A percentile compares a stretch with the other conserved stretches of the same genome.
These are phyloP conservation scores for Cladochytrium tenue DNA, from an alignment of 371 early-diverging fungal genomes.

Conservation along the genomic window DNA sequence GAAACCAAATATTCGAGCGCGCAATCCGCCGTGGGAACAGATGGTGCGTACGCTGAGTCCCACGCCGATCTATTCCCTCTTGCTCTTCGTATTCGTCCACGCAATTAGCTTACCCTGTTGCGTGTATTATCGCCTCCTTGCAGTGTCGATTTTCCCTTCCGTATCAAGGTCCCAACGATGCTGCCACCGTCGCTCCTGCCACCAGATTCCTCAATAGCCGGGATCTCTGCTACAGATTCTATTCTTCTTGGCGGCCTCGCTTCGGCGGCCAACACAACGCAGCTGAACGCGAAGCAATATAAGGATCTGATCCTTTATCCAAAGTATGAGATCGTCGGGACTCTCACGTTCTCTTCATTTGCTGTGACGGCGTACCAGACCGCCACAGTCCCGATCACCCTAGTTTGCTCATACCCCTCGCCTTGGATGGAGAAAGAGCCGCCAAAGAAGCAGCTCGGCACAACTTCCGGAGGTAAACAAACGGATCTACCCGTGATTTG, in stretches of 20 bases:
- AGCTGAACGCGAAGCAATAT: background rate
- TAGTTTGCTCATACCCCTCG: background rate
- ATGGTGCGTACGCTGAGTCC: background rate
- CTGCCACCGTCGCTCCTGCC: constrained; percentile 13
- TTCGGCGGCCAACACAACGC: background rate
- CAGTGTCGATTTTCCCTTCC: constrained; percentile 23
- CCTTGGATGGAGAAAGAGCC: background rate
- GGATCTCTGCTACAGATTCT: background rate
- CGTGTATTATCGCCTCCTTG: background rate
- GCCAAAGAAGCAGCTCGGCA: background rate
- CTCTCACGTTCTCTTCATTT: constrained; percentile 13
- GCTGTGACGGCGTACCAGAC: constrained; percentile 17
- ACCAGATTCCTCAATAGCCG: background rate
- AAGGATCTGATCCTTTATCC: constrained; percentile 13
- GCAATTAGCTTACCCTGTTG: too few relatives aligned
- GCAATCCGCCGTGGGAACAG: background rate
- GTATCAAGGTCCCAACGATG: constrained; percentile 7
- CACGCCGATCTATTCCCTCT: background rate
- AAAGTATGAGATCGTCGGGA: constrained; percentile 18
- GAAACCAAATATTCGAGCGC: background rate
- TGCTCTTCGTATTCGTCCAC: too few relatives aligned
- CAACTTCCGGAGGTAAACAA: background rate
- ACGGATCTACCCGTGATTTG: background rate
- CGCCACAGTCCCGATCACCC: constrained; percentile 4
- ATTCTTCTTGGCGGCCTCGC: background rate